These are phyloP conservation scores for Platismatia glauca DNA, from an alignment of 495 filamentous ascomycete species.

Conservation along the genomic window DNA sequence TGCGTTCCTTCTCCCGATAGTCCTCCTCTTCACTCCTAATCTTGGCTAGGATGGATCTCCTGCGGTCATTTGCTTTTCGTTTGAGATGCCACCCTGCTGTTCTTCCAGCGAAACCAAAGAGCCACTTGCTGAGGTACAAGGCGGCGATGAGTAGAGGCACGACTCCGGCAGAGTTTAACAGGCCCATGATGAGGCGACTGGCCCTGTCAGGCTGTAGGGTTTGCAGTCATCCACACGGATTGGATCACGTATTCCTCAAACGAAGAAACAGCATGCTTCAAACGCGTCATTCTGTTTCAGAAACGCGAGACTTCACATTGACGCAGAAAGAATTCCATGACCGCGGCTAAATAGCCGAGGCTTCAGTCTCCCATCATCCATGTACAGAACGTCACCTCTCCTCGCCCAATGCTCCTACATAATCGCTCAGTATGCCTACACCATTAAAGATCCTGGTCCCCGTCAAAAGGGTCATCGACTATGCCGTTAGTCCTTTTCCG, in stretches of 20 bases:
- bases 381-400: not conserved
- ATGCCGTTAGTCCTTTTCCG: conserved; percentile 58
- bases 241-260: not conserved
- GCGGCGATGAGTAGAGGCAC: not conserved
- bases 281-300: not conserved
- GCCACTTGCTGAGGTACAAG: conserved; percentile 20
- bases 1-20: conserved; percentile 34
- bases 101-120: conserved; percentile 34
- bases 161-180: not conserved
- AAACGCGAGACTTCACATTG: too few relatives aligned
- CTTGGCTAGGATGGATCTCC: conserved; percentile 51
- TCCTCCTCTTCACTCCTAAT: conserved; percentile 52
- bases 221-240: not conserved
- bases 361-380: not conserved
- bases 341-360: conserved; percentile 7
- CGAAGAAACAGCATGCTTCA: not conserved
- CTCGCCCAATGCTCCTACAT: not conserved
- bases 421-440: conserved; percentile 53
- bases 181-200: not conserved
- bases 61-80: conserved; percentile 55
- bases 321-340: not conserved
- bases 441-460: conserved; percentile 84
- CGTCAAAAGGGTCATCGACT: conserved; percentile 97
- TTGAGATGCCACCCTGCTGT: conserved; percentile 56
- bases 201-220: not conserved